phyloP scores from a whole-genome alignment of 2,329 filamentous ascomycete species.

The Colletotrichum sublineola region DNA sequence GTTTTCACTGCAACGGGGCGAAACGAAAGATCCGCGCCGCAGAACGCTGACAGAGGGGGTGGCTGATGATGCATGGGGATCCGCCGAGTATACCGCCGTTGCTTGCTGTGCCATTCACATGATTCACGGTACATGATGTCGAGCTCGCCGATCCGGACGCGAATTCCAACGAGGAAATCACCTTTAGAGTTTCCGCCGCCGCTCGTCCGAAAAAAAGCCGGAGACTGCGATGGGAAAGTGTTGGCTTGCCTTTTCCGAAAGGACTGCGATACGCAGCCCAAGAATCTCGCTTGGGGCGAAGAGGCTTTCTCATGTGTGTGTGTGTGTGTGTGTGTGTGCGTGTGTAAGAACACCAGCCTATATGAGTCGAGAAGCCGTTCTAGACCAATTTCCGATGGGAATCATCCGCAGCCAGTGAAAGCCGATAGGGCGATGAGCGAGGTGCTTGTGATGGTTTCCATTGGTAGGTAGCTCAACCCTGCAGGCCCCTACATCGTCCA shows the following conservation, averaged over 20 bases:
- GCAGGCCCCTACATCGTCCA: constrained; percentile 2
- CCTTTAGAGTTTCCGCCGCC: background rate
- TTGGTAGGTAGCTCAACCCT: constrained; percentile 15
- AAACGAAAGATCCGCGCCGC: constrained; percentile 12
- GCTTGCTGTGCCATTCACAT: background rate
- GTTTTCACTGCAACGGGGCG: background rate
- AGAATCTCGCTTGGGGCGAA: background rate
- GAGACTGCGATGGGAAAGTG: background rate
- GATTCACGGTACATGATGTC: background rate
- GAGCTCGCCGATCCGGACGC: constrained; percentile 13
- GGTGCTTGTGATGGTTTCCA: background rate
- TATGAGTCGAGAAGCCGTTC: background rate
- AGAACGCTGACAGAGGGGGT: background rate
- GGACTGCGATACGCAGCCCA: background rate
- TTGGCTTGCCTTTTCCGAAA: background rate
- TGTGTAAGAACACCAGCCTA: background rate
- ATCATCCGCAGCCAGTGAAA: background rate
- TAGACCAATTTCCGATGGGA: background rate
- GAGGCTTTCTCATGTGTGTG: background rate
- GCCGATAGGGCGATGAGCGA: background rate
- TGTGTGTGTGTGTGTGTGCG: background rate
- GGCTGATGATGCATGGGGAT: background rate
- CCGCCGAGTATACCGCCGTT: constrained; percentile 22
- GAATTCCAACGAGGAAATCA: background rate
- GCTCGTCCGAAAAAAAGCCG: background rate